Evolutionary conservation across 352 stramenopile genomes (phyloP).

Genomic region (Pythium scleroteichum): DNA sequence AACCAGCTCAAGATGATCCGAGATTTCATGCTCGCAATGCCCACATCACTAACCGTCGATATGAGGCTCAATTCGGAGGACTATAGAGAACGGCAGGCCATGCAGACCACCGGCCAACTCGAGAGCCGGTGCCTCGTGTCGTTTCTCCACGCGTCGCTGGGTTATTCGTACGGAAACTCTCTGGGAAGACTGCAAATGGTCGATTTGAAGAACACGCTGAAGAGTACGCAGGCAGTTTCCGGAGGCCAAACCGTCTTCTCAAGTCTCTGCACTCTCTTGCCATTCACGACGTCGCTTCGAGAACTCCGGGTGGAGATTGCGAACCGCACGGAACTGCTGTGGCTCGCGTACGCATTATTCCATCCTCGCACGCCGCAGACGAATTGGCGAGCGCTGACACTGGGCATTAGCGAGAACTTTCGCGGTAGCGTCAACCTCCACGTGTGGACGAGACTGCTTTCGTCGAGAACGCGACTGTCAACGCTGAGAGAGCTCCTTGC

Average conservation of each 20-base stretch:
- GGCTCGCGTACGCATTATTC: conserved; percentile 1
- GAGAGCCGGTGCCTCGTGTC: background rate
- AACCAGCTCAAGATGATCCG: background rate
- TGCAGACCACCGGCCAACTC: background rate
- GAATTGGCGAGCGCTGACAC: background rate
- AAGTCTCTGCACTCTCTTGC: background rate
- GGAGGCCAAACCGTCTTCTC: background rate
- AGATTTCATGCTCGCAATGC: background rate
- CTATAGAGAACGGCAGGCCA: background rate
- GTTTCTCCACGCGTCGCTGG: background rate
- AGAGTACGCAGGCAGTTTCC: background rate
- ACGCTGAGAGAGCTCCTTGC: no score
- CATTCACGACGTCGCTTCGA: background rate
- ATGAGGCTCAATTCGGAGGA: background rate
- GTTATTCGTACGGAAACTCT: background rate
- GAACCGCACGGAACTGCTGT: background rate
- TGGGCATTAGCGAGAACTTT: background rate
- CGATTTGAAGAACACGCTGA: background rate
- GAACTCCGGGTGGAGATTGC: conserved; percentile 1
- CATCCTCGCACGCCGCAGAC: background rate
- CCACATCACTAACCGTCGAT: background rate
- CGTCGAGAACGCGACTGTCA: no score
- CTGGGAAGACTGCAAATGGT: background rate
- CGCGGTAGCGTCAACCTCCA: no score
- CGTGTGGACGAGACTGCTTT: no score